phyloP scores from a whole-genome alignment of 139 green algal genomes.

The Micractinium conductrix region DNA sequence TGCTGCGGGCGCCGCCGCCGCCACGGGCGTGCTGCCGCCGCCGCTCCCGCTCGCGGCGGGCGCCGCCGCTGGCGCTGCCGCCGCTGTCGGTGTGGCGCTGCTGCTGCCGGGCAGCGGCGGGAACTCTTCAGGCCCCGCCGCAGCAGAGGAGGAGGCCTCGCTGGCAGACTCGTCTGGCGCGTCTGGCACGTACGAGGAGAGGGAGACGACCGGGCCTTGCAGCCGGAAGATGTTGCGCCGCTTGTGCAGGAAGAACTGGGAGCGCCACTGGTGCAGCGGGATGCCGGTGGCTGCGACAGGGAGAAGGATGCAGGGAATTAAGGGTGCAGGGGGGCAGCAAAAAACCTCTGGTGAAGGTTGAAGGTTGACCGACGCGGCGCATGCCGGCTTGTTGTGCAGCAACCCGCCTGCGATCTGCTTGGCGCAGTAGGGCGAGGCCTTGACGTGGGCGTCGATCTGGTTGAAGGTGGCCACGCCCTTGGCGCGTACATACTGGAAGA shows the following conservation, averaged over 20 bases:
- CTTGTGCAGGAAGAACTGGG: slow-evolving; percentile 38
- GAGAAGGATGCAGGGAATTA: not conserved
- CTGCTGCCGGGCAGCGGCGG: slow-evolving; percentile 15
- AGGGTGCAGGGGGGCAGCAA: no score
- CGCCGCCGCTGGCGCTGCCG: not conserved
- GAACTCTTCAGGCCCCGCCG: not conserved
- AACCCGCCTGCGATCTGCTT: slow-evolving; percentile 19
- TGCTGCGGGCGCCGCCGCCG: not conserved
- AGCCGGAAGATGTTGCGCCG: slow-evolving; percentile 40
- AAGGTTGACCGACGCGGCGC: no score
- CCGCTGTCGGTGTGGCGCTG: not conserved
- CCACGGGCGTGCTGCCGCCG: no score
- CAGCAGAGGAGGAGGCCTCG: not conserved
- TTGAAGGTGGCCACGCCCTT: slow-evolving; percentile 32
- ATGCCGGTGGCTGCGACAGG: slow-evolving; percentile 31
- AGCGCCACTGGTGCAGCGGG: slow-evolving; percentile 16
- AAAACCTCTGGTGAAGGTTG: no score
- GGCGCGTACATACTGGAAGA: slow-evolving; percentile 26
- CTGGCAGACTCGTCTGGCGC: not conserved
- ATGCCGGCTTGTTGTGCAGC: no score
- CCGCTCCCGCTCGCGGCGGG: not conserved
- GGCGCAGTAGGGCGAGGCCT: not conserved
- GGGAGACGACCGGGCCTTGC: slow-evolving; percentile 23
- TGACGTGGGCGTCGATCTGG: slow-evolving; percentile 36
- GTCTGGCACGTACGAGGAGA: not conserved